Evolutionary conservation across 2,329 filamentous ascomycete genomes (phyloP), one percentile per base, ranked within the genome.

Genomic region (Alternaria consortialis): DNA sequence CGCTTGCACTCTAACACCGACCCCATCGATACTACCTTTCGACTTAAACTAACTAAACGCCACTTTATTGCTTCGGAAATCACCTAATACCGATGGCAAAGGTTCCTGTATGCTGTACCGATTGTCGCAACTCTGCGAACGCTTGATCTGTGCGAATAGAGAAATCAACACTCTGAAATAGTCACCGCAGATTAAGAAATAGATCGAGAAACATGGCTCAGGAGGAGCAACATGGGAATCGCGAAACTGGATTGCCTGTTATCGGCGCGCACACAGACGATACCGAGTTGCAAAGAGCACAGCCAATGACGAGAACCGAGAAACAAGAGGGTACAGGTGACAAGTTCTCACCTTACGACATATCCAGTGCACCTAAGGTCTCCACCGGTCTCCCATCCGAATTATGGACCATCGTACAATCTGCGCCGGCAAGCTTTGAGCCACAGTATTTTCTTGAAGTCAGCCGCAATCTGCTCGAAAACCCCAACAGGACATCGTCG

Each of bases 401-500:
- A 51, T 50, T 74, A 27, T 80, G 78, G 78, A 73, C 68, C 4
- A 74, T 78, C 9, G 70, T 80, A 31, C 75, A 80, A 40, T 73
- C 70, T 8, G 72, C 72, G n/a, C 72, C 73, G 12, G 92, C 90
- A 74, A 83, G 82, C 12, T 94, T 93, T 73, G 80, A 84, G 15
- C 84, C 88, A 1, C 81, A 84, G 31, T 81, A 87, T 56, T 94
- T 93, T 74, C 79, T 83, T 60, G 78, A 84, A 40, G 88, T 91
- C 51, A 91, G 93, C 87, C 80, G 88, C 68, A 92, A 94, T 71
- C 82, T 94, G 58, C 86, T 94, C 65, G 86, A 85, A 67, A 94
- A 94, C 70, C 92, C 92, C 0, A 94, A 95, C 67, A 83, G 93
- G 77, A 93, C 92, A 66, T 91, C 91, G 0, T 88, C 85, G 15